phyloP scores from a whole-genome alignment of 2,329 filamentous ascomycete species.

The Cladophialophora psammophila region DNA sequence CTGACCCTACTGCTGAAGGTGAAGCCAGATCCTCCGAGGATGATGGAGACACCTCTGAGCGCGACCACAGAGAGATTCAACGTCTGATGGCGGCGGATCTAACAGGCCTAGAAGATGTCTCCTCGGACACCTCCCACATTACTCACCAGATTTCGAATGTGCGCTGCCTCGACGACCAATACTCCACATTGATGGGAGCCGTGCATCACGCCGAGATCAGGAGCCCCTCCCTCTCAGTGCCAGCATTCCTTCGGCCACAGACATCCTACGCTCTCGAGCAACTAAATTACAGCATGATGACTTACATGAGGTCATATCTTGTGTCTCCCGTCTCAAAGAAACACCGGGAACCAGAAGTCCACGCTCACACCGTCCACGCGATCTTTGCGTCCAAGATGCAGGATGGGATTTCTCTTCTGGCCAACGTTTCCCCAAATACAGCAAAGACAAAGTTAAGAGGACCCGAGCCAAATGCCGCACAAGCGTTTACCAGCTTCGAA shows the following conservation, averaged over 20 bases:
- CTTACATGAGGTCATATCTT: slow-evolving; percentile 19
- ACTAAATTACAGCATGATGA: slow-evolving; percentile 14
- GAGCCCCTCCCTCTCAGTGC: not conserved
- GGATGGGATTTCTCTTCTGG: slow-evolving; percentile 21
- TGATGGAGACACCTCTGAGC: not conserved
- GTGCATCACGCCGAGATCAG: not conserved
- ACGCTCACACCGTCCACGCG: slow-evolving; percentile 23
- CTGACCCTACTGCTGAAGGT: not conserved
- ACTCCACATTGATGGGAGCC: not conserved
- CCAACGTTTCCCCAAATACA: not conserved
- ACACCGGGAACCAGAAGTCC: slow-evolving; percentile 22
- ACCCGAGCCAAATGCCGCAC: slow-evolving; percentile 2
- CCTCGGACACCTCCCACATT: not conserved
- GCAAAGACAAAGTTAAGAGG: not conserved
- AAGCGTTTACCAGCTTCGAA: slow-evolving; percentile 18
- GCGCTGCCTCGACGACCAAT: not conserved
- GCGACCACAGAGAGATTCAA: not conserved
- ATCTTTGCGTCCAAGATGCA: slow-evolving; percentile 30
- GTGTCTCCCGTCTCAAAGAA: not conserved
- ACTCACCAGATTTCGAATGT: not conserved
- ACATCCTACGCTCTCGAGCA: slow-evolving; percentile 13
- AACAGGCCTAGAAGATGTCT: not conserved
- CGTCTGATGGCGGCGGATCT: not conserved
- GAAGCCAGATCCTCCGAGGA: not conserved
- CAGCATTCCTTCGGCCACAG: slow-evolving; percentile 15